Base-by-base conservation (phyloP, 1,284 basidiomycete genomes). In the Paramarasmius palmivorus region DNA sequence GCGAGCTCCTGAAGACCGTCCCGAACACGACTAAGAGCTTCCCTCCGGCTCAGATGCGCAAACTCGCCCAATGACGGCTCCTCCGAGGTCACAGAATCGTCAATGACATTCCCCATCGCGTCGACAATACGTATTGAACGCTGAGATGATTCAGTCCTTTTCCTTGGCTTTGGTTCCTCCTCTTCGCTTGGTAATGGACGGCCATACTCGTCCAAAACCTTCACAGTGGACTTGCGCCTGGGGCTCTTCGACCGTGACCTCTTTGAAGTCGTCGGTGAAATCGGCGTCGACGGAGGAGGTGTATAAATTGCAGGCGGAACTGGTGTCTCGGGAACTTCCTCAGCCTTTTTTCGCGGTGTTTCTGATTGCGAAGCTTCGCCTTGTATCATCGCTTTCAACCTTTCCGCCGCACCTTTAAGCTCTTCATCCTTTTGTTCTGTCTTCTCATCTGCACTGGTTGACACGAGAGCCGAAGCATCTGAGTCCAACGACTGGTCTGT, bases 21-120 rank as follows among this genome's bases (percentile, higher is more conserved):
- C 55, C 78, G 78, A 59, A 90, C 77, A 37, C 75, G 78, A 32
- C 69, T 69, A 36, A 90, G 62, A 40, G 83, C 77, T 59, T 84
- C 78, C 26, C 73, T 72, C 53, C 74, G 79, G 14, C 73, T 73
- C 58, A 76, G 61, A 7, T 74, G 73, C 10, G 52, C 52, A 34
- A 64, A 66, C 50, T 68, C 68, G 2, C 25, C 14, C 29, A 67
- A 60, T 19, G 66, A 59, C 25, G 54, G 51, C 40, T 65, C 63
- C 9, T 64, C 64, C 22, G 65, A 57, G 14, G 60, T 60, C 19
- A 61, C 63, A 50, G 62, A 37, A 35, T 67, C 61, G 47, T 59
- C 45, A 59, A 88, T 72, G 58, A 82, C 81, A 52, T 73, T 76
- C 9, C 85, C 87, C 80, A 86, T 83, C 1, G 83, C 83, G 63